Conservation (phyloP, 768 basidiomycete species). For the Boletus rubroflammeus region DNA sequence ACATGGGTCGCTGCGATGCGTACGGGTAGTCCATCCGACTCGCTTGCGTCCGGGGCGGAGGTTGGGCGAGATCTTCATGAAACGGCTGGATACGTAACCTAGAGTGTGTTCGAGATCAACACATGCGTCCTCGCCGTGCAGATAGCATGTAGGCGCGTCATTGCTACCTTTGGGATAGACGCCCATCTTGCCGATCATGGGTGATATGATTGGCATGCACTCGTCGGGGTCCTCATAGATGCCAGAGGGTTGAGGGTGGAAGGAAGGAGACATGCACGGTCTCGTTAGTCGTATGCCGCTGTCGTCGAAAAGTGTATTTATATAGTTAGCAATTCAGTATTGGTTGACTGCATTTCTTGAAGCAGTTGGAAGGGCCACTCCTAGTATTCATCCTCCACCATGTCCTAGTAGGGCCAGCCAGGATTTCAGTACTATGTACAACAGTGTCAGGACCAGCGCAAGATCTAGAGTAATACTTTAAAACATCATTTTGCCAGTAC, state of each 20-base stretch:
- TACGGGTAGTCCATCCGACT: constrained; percentile 10
- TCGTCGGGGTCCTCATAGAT: constrained; percentile 7
- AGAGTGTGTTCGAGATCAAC: neutral
- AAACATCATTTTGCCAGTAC: neutral
- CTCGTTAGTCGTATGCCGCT: too few relatives aligned
- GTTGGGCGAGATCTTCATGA: constrained; percentile 22
- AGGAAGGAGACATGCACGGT: too few relatives aligned
- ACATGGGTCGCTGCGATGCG: constrained; percentile 26
- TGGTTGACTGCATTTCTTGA: too few relatives aligned
- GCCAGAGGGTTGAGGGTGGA: constrained; percentile 11
- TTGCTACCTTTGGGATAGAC: constrained; percentile 12
- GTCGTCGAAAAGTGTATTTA: too few relatives aligned
- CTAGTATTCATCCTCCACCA: too few relatives aligned
- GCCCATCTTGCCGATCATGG: constrained; percentile 26
- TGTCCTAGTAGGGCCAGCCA: too few relatives aligned
- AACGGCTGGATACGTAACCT: constrained; percentile 25
- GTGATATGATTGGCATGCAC: constrained; percentile 20
- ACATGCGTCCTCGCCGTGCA: too few relatives aligned
- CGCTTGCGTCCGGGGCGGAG: neutral
- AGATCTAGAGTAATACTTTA: too few relatives aligned
- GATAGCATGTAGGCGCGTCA: constrained; percentile 14
- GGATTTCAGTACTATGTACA: too few relatives aligned
- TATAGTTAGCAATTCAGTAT: too few relatives aligned
- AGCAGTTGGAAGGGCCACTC: too few relatives aligned
- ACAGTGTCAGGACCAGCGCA: too few relatives aligned